phyloP scores from a whole-genome alignment of 129 eudicot genomes.

The Artemisia argyi region DNA sequence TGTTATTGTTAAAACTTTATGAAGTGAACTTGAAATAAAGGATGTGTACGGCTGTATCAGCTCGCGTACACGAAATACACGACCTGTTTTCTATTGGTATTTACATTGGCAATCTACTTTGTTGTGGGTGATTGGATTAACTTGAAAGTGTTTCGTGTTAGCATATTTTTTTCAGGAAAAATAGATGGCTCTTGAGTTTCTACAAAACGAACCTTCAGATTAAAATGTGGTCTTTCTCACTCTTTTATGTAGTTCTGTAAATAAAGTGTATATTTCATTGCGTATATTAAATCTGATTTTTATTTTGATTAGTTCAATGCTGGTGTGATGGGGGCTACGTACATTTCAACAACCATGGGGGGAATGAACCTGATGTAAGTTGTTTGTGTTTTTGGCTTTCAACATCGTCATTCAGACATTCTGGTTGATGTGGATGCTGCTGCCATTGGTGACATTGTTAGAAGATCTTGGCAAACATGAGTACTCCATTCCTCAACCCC shows the following conservation, averaged over 20 bases:
- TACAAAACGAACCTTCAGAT: no score
- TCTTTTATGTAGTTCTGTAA: background rate
- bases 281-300: background rate
- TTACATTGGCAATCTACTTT: no score
- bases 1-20: no score
- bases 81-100: no score
- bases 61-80: no score
- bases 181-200: no score
- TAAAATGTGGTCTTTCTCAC: no score
- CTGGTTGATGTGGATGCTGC: constrained; percentile 83
- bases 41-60: no score
- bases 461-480: constrained; percentile 89
- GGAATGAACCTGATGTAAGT: constrained; percentile 98
- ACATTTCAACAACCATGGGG: constrained; percentile 93
- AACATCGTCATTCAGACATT: constrained; percentile 86
- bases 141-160: no score
- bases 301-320: constrained; percentile 20
- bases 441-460: constrained; percentile 55
- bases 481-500: constrained; percentile 26
- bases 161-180: no score
- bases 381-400: constrained; percentile 94
- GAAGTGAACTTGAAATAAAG: no score
- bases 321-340: constrained; percentile 95
- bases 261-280: background rate
- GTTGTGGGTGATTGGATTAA: no score